Percentiles rank a stretch among this genome's conserved stretches.
phyloP scores from a whole-genome alignment of 2,329 filamentous ascomycete species.

The Neopestalotiopsis sp. region DNA sequence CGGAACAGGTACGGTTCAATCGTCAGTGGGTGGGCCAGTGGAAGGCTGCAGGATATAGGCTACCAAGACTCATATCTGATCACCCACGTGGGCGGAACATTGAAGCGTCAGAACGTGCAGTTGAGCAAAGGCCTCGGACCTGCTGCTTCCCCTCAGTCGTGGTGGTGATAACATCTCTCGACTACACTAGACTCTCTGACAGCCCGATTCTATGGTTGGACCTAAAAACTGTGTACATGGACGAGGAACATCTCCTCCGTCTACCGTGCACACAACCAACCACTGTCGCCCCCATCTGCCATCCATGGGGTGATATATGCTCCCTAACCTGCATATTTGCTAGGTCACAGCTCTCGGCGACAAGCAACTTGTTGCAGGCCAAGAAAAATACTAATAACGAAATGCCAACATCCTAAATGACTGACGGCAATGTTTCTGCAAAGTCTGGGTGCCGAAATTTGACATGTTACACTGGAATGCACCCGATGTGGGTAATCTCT shows the following conservation, averaged over 20 bases:
- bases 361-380: background rate
- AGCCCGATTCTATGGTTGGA: background rate
- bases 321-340: background rate
- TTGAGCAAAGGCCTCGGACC: background rate
- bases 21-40: no score
- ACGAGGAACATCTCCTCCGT: background rate
- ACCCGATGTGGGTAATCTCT: background rate
- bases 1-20: no score
- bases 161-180: background rate
- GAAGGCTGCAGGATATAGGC: background rate
- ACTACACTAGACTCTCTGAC: background rate
- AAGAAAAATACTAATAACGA: background rate
- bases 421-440: background rate
- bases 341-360: no score
- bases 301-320: background rate
- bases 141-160: background rate
- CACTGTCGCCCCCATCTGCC: background rate
- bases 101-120: background rate
- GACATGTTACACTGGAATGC: background rate
- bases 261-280: background rate
- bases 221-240: background rate
- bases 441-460: background rate
- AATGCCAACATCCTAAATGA: background rate
- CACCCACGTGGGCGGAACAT: background rate
- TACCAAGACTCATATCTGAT: background rate